A percentile compares a stretch with the other conserved stretches of the same genome.
Evolutionary conservation across 129 eudicot species (phyloP).

Genomic region (Flaveria bidentis): DNA sequence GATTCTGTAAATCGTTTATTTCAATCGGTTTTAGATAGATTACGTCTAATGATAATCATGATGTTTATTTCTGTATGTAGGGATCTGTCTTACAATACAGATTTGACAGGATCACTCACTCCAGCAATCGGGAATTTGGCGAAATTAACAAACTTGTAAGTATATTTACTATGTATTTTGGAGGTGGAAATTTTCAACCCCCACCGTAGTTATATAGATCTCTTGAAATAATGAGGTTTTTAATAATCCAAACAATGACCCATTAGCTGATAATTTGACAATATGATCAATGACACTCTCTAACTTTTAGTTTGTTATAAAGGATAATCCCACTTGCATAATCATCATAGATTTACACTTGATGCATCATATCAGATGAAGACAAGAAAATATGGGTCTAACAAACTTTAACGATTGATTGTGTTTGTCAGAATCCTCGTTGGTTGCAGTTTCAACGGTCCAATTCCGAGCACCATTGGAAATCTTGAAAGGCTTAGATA

Average conservation of each 20-base stretch:
- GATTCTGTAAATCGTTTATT: slow-evolving; percentile 48
- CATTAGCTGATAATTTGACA: too few relatives aligned
- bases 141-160: slow-evolving; percentile 78
- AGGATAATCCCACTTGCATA: too few relatives aligned
- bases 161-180: not conserved
- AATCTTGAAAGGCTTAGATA: slow-evolving; percentile 48
- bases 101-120: slow-evolving; percentile 71
- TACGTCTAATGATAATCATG: not conserved
- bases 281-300: too few relatives aligned
- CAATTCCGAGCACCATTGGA: slow-evolving; percentile 68
- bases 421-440: slow-evolving; percentile 41
- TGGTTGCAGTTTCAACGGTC: slow-evolving; percentile 73
- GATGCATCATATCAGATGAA: not conserved
- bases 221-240: too few relatives aligned
- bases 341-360: too few relatives aligned
- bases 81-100: slow-evolving; percentile 81
- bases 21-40: not conserved
- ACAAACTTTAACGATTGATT: not conserved
- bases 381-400: not conserved
- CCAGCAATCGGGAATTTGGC: slow-evolving; percentile 60
- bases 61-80: slow-evolving; percentile 37
- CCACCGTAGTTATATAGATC: not conserved
- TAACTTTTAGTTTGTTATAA: too few relatives aligned
- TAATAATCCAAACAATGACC: too few relatives aligned
- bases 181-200: not conserved